phyloP scores from a whole-genome alignment of 2,329 filamentous ascomycete genomes.

The Aspergillus glaucus region DNA sequence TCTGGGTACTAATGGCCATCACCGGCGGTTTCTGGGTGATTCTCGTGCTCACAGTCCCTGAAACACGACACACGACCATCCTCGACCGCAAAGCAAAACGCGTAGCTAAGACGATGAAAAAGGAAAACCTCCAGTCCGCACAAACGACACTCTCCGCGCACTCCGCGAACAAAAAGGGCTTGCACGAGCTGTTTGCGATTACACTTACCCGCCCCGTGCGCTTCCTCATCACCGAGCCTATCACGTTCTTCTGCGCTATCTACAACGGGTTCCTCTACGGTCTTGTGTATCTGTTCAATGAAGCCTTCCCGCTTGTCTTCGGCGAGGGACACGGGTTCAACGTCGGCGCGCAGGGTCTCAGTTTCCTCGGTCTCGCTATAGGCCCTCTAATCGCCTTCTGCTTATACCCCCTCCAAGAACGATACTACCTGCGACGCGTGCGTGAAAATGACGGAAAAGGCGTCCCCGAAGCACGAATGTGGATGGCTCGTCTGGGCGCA shows the following conservation, averaged over 20 bases:
- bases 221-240: conserved; percentile 25
- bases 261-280: conserved; percentile 62
- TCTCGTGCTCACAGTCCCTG: conserved; percentile 44
- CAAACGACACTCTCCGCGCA: conserved; percentile 42
- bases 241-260: conserved; percentile 21
- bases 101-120: conserved; percentile 38
- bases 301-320: conserved; percentile 62
- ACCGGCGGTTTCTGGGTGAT: conserved; percentile 46
- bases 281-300: conserved; percentile 70
- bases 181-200: conserved; percentile 65
- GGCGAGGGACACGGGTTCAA: conserved; percentile 54
- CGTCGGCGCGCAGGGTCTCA: conserved; percentile 50
- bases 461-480: conserved; percentile 60
- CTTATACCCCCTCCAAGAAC: conserved; percentile 44
- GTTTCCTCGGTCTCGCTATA: conserved; percentile 52
- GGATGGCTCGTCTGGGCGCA: conserved; percentile 57
- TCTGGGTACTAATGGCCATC: conserved; percentile 56
- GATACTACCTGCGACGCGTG: conserved; percentile 32
- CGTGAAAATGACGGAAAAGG: conserved; percentile 43
- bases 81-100: conserved; percentile 52
- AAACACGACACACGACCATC: conserved; percentile 51
- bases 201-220: conserved; percentile 59
- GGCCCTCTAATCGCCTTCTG: conserved; percentile 60
- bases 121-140: conserved; percentile 53
- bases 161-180: conserved; percentile 52